Conservation (phyloP, 2,329 filamentous ascomycete species). For the Hirsutella rhossiliensis region DNA sequence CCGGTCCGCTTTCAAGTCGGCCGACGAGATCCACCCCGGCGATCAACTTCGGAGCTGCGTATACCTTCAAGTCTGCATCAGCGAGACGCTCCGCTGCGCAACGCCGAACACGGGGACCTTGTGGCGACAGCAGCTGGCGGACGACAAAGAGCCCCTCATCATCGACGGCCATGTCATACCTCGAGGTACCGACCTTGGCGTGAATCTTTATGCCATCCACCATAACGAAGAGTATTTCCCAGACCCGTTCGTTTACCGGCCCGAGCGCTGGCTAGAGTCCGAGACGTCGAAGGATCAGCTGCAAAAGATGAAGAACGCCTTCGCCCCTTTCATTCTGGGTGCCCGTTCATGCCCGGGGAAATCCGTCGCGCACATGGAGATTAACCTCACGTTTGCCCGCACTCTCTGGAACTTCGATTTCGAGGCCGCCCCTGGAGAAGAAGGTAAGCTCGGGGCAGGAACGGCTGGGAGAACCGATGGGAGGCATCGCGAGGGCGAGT, state of each 20-base stretch:
- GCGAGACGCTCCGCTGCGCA: background rate
- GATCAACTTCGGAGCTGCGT: too few species aligned
- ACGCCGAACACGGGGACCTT: background rate
- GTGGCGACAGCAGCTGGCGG: constrained; percentile 1
- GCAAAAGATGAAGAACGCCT: background rate
- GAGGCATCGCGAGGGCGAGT: background rate
- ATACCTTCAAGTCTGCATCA: constrained; percentile 1
- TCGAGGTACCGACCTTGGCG: background rate
- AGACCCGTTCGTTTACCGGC: constrained; percentile 7
- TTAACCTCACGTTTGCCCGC: background rate
- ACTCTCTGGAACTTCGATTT: background rate
- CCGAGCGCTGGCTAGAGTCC: constrained; percentile 7
- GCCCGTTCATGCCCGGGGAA: background rate
- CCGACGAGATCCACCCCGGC: too few species aligned
- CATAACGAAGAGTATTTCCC: constrained; percentile 6
- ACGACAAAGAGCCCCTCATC: background rate
- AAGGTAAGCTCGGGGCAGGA: background rate
- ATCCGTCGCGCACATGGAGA: background rate
- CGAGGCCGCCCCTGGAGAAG: background rate
- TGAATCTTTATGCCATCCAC: constrained; percentile 1
- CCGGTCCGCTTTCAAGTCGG: too few species aligned
- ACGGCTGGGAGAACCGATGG: background rate
- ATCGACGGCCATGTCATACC: constrained; percentile 3
- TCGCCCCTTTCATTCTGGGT: background rate
- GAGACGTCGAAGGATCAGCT: background rate